Percentiles rank a stretch among this genome's conserved stretches.
Conservation (phyloP, 805 yeast species). For the Torulaspora delbrueckii region DNA sequence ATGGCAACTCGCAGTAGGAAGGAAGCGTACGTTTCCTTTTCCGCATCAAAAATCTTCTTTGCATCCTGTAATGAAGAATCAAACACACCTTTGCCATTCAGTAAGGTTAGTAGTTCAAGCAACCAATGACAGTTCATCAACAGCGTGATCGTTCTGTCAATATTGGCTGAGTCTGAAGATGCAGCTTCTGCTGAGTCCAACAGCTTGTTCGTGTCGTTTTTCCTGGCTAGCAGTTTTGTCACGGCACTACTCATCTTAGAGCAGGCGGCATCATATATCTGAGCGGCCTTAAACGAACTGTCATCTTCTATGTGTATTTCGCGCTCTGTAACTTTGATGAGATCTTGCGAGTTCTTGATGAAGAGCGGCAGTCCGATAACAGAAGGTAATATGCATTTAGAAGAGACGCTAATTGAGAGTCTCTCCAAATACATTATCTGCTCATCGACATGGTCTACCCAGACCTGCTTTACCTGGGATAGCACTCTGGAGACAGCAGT, state of each 20-base stretch:
- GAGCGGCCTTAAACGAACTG: constrained; percentile 6
- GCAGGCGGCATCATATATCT: constrained; percentile 8
- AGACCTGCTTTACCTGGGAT: constrained; percentile 48
- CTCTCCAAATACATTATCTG: constrained; percentile 47
- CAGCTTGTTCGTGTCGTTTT: constrained; percentile 6
- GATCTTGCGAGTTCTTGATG: constrained; percentile 33
- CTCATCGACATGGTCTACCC: constrained; percentile 56
- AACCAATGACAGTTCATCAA: constrained; percentile 53
- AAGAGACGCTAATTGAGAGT: constrained; percentile 26
- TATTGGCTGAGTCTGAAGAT: constrained; percentile 13
- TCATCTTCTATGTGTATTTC: constrained; percentile 3
- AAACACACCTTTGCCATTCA: constrained; percentile 19
- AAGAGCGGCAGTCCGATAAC: constrained; percentile 47
- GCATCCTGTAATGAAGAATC: constrained; percentile 20
- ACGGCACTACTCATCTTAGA: constrained; percentile 11
- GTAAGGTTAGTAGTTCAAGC: constrained; percentile 37
- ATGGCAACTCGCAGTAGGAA: constrained; percentile 48
- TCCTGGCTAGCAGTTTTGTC: constrained; percentile 7
- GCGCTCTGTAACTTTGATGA: constrained; percentile 31
- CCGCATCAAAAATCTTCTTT: constrained; percentile 30
- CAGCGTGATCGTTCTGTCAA: constrained; percentile 43
- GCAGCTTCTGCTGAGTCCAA: constrained; percentile 2
- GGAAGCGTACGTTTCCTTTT: constrained; percentile 43
- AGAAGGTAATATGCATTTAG: constrained; percentile 41
- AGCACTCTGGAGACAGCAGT: constrained; percentile 46